Evolutionary conservation across 441 rosid genomes (phyloP).

Genomic region (Kokia cookei): DNA sequence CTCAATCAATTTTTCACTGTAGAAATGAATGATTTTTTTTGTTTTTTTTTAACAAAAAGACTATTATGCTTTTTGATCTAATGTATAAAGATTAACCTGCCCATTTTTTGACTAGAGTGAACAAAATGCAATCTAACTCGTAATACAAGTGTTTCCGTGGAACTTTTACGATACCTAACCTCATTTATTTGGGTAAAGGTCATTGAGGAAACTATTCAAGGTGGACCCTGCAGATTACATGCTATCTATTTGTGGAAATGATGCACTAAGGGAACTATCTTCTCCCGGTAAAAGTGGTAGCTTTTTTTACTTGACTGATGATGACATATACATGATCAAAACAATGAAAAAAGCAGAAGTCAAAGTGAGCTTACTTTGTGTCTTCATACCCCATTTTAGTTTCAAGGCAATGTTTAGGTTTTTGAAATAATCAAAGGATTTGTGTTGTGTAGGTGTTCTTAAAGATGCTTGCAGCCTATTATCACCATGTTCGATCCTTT

Average conservation of each 20-base stretch:
- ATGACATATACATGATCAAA: constrained; percentile 43
- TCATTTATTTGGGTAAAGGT: constrained; percentile 23
- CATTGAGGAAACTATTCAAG: constrained; percentile 57
- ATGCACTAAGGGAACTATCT: constrained; percentile 63
- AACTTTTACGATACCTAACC: too few species aligned
- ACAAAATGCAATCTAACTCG: too few species aligned
- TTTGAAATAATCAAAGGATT: too few species aligned
- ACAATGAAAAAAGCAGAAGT: constrained; percentile 66
- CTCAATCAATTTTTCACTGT: too few species aligned
- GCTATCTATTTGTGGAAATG: constrained; percentile 64
- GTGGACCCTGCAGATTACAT: constrained; percentile 72
- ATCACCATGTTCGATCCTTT: too few species aligned
- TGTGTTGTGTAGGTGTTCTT: too few species aligned
- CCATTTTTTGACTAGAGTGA: too few species aligned
- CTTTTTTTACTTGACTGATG: constrained; percentile 3
- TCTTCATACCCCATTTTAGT: not conserved
- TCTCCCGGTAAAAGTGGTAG: constrained; percentile 84
- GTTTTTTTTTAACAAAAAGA: too few species aligned
- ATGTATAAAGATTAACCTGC: too few species aligned
- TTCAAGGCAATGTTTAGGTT: not conserved
- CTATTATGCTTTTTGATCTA: too few species aligned
- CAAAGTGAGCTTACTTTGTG: constrained; percentile 29
- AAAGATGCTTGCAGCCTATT: too few species aligned
- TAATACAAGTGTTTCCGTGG: accelerated
- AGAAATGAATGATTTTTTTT: too few species aligned